Percentiles rank a stretch among this genome's conserved stretches.
Evolutionary conservation across 192 early-diverging fungal species (phyloP).

Genomic region (Coemansia sp.): DNA sequence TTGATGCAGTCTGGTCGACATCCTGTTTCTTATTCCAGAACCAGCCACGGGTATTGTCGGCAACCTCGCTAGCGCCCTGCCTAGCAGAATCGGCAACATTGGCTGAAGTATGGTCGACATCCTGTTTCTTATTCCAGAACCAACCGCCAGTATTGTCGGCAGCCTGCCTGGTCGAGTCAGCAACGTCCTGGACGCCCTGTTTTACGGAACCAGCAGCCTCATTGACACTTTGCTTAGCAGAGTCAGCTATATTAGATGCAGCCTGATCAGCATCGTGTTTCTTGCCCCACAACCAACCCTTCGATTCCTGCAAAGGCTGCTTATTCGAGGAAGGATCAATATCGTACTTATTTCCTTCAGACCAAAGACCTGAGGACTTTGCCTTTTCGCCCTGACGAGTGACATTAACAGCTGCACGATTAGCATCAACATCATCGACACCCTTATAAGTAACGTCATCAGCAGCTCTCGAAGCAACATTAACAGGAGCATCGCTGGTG

Average conservation of each 20-base stretch:
- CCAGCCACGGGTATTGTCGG: slow-evolving; percentile 19
- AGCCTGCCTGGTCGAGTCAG: neutral
- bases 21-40: slow-evolving; percentile 1
- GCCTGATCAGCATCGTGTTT: slow-evolving; percentile 13
- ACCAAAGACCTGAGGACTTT: neutral
- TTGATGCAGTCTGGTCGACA: neutral
- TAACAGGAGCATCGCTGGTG: neutral
- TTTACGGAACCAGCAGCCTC: slow-evolving; percentile 31
- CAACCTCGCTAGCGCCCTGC: slow-evolving; percentile 7
- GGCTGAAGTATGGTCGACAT: slow-evolving; percentile 10
- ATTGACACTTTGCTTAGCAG: neutral
- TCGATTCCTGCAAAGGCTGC: neutral
- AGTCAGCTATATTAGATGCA: neutral
- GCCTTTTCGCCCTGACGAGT: neutral
- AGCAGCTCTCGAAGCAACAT: slow-evolving; percentile 11
- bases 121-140: slow-evolving; percentile 29
- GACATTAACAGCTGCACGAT: slow-evolving; percentile 1
- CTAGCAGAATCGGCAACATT: slow-evolving; percentile 15
- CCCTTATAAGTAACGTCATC: slow-evolving; percentile 7
- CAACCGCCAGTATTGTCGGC: slow-evolving; percentile 15
- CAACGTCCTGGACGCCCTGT: slow-evolving; percentile 8
- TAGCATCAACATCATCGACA: slow-evolving; percentile 5
- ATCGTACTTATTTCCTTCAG: neutral
- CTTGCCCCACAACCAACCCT: slow-evolving; percentile 19
- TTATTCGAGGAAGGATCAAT: neutral